Percentiles rank a stretch among this genome's conserved stretches.
Conservation (phyloP, 2,329 filamentous ascomycete species). For the Pezicula rhizophila region DNA sequence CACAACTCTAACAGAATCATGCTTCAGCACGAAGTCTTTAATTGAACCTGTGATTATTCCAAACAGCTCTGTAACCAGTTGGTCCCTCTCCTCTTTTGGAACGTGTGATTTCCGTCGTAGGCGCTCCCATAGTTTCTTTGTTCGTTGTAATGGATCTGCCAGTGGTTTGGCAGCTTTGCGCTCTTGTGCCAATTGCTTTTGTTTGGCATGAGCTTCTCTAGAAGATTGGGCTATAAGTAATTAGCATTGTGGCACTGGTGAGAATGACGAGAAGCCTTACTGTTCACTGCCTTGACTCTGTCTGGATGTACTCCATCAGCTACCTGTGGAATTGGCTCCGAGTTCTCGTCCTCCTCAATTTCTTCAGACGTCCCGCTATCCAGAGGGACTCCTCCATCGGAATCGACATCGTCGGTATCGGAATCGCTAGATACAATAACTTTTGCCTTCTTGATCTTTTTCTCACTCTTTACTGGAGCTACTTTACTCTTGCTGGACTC, state of each 20-base stretch:
- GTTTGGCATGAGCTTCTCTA: slow-evolving; percentile 85
- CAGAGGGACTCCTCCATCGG: slow-evolving; percentile 24
- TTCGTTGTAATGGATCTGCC: slow-evolving; percentile 78
- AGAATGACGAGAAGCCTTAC: slow-evolving; percentile 11
- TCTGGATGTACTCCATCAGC: slow-evolving; percentile 29
- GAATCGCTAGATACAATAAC: slow-evolving; percentile 33
- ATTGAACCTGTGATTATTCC: slow-evolving; percentile 84
- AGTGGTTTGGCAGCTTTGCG: slow-evolving; percentile 91
- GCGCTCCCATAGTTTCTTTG: slow-evolving; percentile 96
- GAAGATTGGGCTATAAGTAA: slow-evolving; percentile 51
- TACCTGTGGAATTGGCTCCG: slow-evolving; percentile 29
- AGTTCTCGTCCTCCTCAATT: slow-evolving; percentile 24
- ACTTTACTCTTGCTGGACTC: slow-evolving; percentile 21
- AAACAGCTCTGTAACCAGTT: slow-evolving; percentile 84
- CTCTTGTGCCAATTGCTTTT: slow-evolving; percentile 81
- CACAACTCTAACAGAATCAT: slow-evolving; percentile 92
- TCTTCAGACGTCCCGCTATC: slow-evolving; percentile 19
- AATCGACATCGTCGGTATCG: slow-evolving; percentile 30
- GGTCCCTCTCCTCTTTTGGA: slow-evolving; percentile 78
- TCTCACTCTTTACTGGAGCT: slow-evolving; percentile 11
- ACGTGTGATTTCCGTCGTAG: slow-evolving; percentile 91
- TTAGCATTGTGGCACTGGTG: slow-evolving; percentile 33
- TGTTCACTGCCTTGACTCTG: slow-evolving; percentile 25
- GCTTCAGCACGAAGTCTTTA: slow-evolving; percentile 96
- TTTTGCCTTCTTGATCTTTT: slow-evolving; percentile 31